Evolutionary conservation across 2,329 filamentous ascomycete genomes (phyloP).

Genomic region (Intubia oerlemansii): DNA sequence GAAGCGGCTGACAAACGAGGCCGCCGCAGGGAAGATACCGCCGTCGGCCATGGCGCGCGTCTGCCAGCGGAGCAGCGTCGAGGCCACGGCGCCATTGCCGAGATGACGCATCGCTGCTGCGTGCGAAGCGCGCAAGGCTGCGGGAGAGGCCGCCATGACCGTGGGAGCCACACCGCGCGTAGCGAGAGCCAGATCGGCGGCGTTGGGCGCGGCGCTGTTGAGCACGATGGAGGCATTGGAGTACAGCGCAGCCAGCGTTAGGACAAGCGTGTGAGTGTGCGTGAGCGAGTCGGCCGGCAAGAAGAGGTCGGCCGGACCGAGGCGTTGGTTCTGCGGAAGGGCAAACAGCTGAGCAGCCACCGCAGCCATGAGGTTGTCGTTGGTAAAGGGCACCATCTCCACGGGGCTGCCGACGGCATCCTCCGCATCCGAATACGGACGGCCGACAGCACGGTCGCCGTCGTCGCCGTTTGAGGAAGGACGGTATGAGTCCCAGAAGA

Average conservation of each 20-base stretch:
- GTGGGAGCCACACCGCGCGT: constrained; percentile 61
- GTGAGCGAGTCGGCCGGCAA: constrained; percentile 67
- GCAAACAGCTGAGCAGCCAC: constrained; percentile 58
- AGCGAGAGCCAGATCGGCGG: constrained; percentile 49
- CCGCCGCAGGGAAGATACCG: constrained; percentile 49
- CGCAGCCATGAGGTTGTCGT: constrained; percentile 70
- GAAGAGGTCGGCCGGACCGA: constrained; percentile 58
- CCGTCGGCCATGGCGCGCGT: constrained; percentile 44
- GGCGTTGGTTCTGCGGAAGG: constrained; percentile 52
- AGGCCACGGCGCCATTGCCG: constrained; percentile 26
- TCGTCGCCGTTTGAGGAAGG: no score
- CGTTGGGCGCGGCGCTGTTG: constrained; percentile 64
- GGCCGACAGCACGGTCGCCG: no score
- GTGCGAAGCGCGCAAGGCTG: constrained; percentile 49
- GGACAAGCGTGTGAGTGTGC: constrained; percentile 54
- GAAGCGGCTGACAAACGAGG: constrained; percentile 38
- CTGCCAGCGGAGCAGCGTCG: constrained; percentile 47
- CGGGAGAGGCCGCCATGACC: constrained; percentile 56
- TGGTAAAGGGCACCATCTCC: constrained; percentile 65
- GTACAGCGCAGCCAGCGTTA: constrained; percentile 67
- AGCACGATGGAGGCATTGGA: constrained; percentile 70
- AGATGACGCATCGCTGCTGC: constrained; percentile 35
- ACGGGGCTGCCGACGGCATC: constrained; percentile 20
- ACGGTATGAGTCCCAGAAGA: constrained; percentile 35
- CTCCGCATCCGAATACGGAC: no score